A percentile compares a stretch with the other conserved stretches of the same genome.
These are phyloP conservation scores for Evernia prunastri DNA, from an alignment of 495 filamentous ascomycete genomes.

Conservation along the genomic window DNA sequence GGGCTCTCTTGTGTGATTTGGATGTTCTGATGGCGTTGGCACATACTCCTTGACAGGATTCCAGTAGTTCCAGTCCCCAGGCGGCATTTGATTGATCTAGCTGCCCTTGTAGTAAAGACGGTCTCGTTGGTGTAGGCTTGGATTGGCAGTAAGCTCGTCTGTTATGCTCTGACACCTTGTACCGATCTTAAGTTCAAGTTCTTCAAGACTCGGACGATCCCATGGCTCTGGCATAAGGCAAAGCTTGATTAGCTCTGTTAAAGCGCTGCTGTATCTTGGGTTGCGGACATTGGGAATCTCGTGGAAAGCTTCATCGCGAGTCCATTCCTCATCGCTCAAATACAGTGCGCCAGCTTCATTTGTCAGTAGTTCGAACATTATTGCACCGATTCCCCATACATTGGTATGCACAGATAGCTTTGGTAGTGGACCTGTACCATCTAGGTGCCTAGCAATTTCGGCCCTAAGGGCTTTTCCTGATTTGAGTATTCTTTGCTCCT, in stretches of 20 bases:
- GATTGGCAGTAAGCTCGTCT: neutral
- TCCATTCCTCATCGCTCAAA: neutral
- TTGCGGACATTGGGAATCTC: neutral
- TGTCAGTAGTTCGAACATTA: neutral
- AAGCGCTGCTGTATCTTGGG: neutral
- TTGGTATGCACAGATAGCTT: neutral
- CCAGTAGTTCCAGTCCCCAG: neutral
- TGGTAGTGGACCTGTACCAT: neutral
- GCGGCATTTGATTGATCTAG: constrained; percentile 5
- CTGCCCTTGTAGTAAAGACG: constrained; percentile 1
- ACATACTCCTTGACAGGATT: neutral
- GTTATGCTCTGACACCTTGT: neutral
- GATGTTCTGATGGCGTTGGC: neutral
- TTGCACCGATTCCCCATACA: neutral
- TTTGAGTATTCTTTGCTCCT: neutral
- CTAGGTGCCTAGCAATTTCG: neutral
- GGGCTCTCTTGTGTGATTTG: neutral
- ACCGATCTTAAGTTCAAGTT: neutral
- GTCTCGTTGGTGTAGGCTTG: neutral
- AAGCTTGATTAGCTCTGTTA: neutral
- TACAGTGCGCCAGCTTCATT: neutral
- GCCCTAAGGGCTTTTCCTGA: too few relatives aligned
- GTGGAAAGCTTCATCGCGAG: neutral
- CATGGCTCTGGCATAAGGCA: neutral
- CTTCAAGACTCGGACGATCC: constrained; percentile 1